Evolutionary conservation across 2,329 filamentous ascomycete species (phyloP), one percentile per base, ranked within the genome.

Genomic region (Calonectria fujianensis): DNA sequence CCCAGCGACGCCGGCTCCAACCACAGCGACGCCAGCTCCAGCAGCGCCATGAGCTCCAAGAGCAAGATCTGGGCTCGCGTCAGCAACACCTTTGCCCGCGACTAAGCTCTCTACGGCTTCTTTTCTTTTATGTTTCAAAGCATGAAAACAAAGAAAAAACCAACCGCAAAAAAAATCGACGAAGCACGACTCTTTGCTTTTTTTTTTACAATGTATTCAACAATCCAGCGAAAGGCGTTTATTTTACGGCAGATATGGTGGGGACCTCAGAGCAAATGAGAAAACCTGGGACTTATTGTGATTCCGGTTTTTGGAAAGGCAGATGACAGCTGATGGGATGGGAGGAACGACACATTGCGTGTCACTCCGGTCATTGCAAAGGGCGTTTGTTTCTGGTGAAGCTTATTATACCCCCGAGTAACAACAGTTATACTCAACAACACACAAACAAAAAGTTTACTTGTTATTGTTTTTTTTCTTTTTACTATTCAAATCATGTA

Each of bases 321-420:
- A 61, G 41, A 64, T 39, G 45, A 75, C 66, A 77, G 24, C 52
- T 45, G 18, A 45, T 45, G 39, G 39, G 48, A 54, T 39, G 64
- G 35, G 10, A 11, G 37, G 73, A 78, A 78, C 77, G 74, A 78
- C 65, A 78, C 78, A 73, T 24, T 24, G 24, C 67, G 79, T 72
- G 74, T 75, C 35, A 72, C 59, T 63, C 50, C 27, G 27, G 66
- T 71, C 66, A 72, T 67, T 78, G 59, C 69, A 14, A 78, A 37
- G 74, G 83, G 83, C 81, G 84, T 85, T 86, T 88, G 84, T 84
- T 86, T 87, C 85, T 87, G 86, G 85, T 87, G 86, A 87, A 87
- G 78, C 81, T 81, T 79, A 81, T 83, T 86, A 87, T 85, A 87
- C 86, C 86, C 85, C 84, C 82, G 76, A 75, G 66, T 72, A 59